These are phyloP conservation scores for Sporothrix variecibatus DNA, from an alignment of 2,329 filamentous ascomycete species.

Conservation along the genomic window DNA sequence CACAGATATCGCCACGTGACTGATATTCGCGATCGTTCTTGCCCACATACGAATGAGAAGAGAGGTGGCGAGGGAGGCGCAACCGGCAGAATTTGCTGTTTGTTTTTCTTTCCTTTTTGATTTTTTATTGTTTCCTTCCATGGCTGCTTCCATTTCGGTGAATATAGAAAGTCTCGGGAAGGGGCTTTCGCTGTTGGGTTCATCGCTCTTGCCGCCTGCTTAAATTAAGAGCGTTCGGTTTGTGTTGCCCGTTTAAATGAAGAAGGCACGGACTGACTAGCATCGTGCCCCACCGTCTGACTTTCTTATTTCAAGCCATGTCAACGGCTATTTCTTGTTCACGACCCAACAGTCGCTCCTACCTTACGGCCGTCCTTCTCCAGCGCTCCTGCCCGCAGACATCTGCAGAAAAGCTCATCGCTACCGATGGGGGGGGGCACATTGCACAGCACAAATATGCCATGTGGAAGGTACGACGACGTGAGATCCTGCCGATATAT, in stretches of 20 bases:
- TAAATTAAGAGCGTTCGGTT: background rate
- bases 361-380: constrained; percentile 3
- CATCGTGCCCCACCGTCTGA: constrained; percentile 18
- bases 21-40: background rate
- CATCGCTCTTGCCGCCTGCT: constrained; percentile 11
- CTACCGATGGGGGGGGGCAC: background rate
- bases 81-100: background rate
- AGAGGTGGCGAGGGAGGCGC: constrained; percentile 9
- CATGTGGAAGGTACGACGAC: constrained; percentile 19
- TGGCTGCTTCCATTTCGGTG: background rate
- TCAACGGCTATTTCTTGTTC: background rate
- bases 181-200: constrained; percentile 10
- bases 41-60: background rate
- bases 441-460: constrained; percentile 4
- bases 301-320: background rate
- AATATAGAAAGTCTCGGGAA: background rate
- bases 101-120: background rate
- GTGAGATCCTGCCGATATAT: constrained; percentile 7
- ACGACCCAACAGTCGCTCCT: constrained; percentile 5
- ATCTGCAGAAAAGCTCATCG: background rate
- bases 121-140: background rate
- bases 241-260: constrained; percentile 11
- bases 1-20: constrained; percentile 8
- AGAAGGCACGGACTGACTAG: constrained; percentile 13
- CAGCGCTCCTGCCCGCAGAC: background rate